phyloP scores from a whole-genome alignment of 495 filamentous ascomycete genomes.

The Schizothecium vesticola region DNA sequence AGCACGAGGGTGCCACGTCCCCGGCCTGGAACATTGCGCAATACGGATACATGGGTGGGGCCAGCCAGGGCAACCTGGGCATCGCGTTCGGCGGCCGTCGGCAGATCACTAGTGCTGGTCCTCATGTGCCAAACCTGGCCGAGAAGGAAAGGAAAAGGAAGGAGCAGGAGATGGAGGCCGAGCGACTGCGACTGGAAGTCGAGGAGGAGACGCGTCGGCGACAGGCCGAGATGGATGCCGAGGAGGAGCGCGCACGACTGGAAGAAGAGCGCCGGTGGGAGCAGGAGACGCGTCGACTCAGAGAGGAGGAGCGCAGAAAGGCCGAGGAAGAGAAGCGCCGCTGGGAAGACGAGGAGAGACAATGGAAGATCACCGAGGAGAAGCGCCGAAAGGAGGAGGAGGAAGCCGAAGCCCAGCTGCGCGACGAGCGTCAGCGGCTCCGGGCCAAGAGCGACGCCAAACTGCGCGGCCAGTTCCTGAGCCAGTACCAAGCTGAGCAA shows the following conservation, averaged over 20 bases:
- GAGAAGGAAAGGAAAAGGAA: constrained; percentile 51
- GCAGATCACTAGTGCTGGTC: constrained; percentile 83
- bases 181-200: constrained; percentile 53
- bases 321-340: constrained; percentile 70
- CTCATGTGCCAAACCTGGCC: constrained; percentile 65
- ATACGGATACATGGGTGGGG: constrained; percentile 97
- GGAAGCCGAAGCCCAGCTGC: constrained; percentile 60
- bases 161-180: constrained; percentile 50
- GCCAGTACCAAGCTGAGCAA: constrained; percentile 72
- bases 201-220: constrained; percentile 62
- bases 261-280: constrained; percentile 78
- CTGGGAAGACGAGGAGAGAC: constrained; percentile 81
- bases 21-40: constrained; percentile 99
- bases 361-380: constrained; percentile 79
- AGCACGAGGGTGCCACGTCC: constrained; percentile 69
- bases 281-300: constrained; percentile 61
- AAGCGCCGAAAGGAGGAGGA: constrained; percentile 66
- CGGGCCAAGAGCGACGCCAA: constrained; percentile 56
- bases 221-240: constrained; percentile 57
- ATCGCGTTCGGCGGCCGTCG: constrained; percentile 85
- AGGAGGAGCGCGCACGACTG: constrained; percentile 60
- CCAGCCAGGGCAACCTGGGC: constrained; percentile 91
- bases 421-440: constrained; percentile 60
- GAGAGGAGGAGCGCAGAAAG: constrained; percentile 63
- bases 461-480: constrained; percentile 77